phyloP scores from a whole-genome alignment of 768 basidiomycete genomes.

The Pulveroboletus sp. region DNA sequence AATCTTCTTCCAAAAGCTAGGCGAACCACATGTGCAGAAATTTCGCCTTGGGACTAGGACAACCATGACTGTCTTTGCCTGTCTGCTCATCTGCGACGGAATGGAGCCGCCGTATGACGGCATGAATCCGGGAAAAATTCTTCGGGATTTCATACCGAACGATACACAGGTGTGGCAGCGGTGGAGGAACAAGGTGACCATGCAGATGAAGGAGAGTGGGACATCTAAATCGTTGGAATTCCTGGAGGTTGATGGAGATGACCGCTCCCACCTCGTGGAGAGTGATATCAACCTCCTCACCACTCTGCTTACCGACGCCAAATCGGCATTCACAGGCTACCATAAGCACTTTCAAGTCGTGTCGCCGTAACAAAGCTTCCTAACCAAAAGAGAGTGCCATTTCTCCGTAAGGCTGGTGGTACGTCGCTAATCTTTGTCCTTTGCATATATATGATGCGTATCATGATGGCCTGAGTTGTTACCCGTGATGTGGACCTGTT shows the following conservation, averaged over 20 bases:
- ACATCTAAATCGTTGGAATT: background rate
- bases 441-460: too few relatives aligned
- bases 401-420: too few relatives aligned
- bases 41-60: too few relatives aligned
- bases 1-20: too few relatives aligned
- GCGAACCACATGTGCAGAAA: too few relatives aligned
- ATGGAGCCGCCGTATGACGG: conserved; percentile 14
- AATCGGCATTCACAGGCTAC: conserved; percentile 19
- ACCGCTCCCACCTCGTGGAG: conserved; percentile 3
- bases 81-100: too few relatives aligned
- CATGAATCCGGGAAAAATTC: conserved; percentile 10
- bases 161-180: conserved; percentile 21
- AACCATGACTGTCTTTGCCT: too few relatives aligned
- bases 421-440: too few relatives aligned
- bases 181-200: conserved; percentile 22
- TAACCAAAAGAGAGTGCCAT: too few relatives aligned
- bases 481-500: too few relatives aligned
- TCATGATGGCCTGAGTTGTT: too few relatives aligned
- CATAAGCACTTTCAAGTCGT: conserved; percentile 1
- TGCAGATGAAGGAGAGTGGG: conserved; percentile 8
- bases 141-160: conserved; percentile 20
- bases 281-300: conserved; percentile 12
- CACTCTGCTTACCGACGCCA: conserved; percentile 15
- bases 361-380: background rate
- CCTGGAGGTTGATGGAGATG: conserved; percentile 7